Base-by-base conservation (phyloP, 495 filamentous ascomycete genomes). In the Neurospora intermedia region DNA sequence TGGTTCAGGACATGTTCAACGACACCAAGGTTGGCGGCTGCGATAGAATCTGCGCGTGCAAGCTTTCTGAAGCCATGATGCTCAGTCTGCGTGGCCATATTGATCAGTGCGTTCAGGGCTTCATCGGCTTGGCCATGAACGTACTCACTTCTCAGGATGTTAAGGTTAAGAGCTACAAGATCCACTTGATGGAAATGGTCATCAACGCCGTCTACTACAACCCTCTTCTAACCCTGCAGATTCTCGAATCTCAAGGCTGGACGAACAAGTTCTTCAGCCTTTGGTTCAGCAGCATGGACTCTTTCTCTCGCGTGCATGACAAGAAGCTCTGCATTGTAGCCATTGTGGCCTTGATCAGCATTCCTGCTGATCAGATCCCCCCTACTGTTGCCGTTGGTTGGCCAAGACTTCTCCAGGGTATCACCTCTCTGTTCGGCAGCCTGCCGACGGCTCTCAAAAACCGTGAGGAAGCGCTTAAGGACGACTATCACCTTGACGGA, bases 221-320 rank as follows among this genome's bases (percentile, higher is more conserved):
- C 83, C 93, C 96, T 3, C 80, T 86, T 41, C 87, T 97, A 73
- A 85, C 92, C 74, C 86, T 99, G 40, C 93, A 93, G 70, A 88
- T 96, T 23, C 85, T 99, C 46, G 96, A 99, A 82, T 80, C 86
- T n/a, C 93, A 95, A 72, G 90, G 88, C 72, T 97, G 93, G 94
- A 99, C 96, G n/a, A 98, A 98, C 82, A 97, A 96, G 83, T 98
- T 99, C 82, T 99, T 99, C 88, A 96, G 91, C 81, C 85, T 94
- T 42, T 99, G 96, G 96, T 99, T 99, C 82, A 91, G 92, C 41
- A 97, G 89, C 81, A 99, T 99, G 82, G 93, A 97, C 74, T 91
- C 89, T 80, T 97, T 99, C 84, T 90, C 89, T 71, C 87, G 96
- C 18, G 96, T 99, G 15, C 96, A 99, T 78, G 96, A 99, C 84